Conservation (phyloP, 352 stramenopile species). For the Phytophthora kernoviae region DNA sequence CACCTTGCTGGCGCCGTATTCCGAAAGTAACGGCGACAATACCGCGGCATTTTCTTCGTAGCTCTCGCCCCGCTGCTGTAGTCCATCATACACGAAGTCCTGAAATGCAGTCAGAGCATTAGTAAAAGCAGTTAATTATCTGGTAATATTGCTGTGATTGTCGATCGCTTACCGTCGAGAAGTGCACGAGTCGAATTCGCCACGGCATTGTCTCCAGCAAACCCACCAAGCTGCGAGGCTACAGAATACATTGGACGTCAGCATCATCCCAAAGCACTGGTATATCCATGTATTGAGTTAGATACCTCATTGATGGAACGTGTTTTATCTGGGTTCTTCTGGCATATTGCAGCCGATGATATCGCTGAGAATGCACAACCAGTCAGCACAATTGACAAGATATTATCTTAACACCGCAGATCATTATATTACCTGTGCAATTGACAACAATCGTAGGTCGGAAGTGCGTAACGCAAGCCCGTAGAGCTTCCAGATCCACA, state of each 20-base stretch:
- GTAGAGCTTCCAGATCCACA: slow-evolving; percentile 27
- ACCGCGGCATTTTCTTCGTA: slow-evolving; percentile 47
- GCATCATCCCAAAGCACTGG: neutral
- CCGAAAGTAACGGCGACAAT: slow-evolving; percentile 24
- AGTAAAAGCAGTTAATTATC: slow-evolving; percentile 1
- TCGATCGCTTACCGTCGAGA: slow-evolving; percentile 49
- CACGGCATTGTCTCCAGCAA: slow-evolving; percentile 31
- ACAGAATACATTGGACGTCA: neutral
- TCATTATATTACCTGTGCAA: slow-evolving; percentile 45
- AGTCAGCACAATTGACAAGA: too few species aligned
- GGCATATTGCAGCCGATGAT: slow-evolving; percentile 58
- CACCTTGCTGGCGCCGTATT: slow-evolving; percentile 60
- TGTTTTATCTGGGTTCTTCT: slow-evolving; percentile 49
- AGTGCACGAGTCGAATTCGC: slow-evolving; percentile 53
- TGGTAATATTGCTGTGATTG: neutral
- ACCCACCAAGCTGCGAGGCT: slow-evolving; percentile 45
- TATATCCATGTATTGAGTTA: neutral
- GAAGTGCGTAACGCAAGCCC: slow-evolving; percentile 43
- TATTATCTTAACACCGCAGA: too few species aligned
- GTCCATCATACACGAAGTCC: slow-evolving; percentile 73
- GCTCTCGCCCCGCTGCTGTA: slow-evolving; percentile 12
- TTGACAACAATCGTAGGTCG: slow-evolving; percentile 55
- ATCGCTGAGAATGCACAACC: slow-evolving; percentile 39
- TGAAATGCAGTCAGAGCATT: slow-evolving; percentile 7
- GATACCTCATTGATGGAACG: slow-evolving; percentile 52